phyloP scores from a whole-genome alignment of 2,329 filamentous ascomycete genomes.

The Thermochaetoides dissita region DNA sequence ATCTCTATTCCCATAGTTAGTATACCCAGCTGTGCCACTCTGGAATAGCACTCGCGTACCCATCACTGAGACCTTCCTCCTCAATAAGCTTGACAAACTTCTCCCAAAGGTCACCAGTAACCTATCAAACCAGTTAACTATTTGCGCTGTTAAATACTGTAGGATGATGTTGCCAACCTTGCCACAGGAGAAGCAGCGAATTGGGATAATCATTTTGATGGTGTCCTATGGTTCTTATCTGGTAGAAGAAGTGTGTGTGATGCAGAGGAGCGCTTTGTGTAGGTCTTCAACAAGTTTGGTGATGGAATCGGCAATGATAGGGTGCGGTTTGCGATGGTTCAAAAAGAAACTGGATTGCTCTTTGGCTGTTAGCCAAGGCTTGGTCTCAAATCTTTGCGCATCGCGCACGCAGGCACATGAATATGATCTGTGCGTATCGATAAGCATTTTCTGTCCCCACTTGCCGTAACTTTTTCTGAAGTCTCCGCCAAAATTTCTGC shows the following conservation, averaged over 20 bases:
- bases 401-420: no score
- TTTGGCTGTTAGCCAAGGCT: not conserved
- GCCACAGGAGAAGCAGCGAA: slow-evolving; percentile 97
- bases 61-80: slow-evolving; percentile 64
- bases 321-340: not conserved
- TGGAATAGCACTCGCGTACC: slow-evolving; percentile 18
- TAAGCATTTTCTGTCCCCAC: slow-evolving; percentile 10
- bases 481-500: slow-evolving; percentile 18
- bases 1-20: slow-evolving; percentile 42
- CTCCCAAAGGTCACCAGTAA: slow-evolving; percentile 95
- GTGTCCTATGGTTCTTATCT: not conserved
- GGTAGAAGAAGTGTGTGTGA: not conserved
- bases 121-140: slow-evolving; percentile 38
- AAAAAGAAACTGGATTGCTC: not conserved
- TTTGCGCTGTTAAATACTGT: no score
- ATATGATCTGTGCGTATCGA: slow-evolving; percentile 13
- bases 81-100: slow-evolving; percentile 82
- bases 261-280: not conserved
- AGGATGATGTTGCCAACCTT: slow-evolving; percentile 51
- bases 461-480: slow-evolving; percentile 14
- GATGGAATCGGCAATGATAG: not conserved
- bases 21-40: no score
- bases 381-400: slow-evolving; percentile 14
- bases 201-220: slow-evolving; percentile 85
- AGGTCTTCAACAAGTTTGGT: not conserved